phyloP scores from a whole-genome alignment of 164 flowering plant species.

The Liquidambar formosana region DNA sequence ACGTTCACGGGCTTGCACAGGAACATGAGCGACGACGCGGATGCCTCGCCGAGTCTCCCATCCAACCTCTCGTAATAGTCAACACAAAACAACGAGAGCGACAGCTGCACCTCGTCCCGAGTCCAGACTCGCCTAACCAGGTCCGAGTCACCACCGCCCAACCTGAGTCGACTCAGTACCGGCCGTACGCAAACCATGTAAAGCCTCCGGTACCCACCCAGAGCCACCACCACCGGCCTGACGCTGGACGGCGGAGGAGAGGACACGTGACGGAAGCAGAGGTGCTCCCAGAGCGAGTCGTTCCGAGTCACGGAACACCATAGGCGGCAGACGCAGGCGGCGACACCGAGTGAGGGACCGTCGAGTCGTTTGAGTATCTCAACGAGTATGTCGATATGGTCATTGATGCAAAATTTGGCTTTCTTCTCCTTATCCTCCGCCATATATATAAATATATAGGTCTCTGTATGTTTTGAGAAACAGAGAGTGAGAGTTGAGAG shows the following conservation, averaged over 20 bases:
- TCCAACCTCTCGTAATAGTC: constrained; percentile 78
- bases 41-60: constrained; percentile 23
- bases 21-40: constrained; percentile 69
- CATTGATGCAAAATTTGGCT: constrained; percentile 61
- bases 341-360: constrained; percentile 68
- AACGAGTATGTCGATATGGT: constrained; percentile 66
- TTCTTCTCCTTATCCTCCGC: constrained; percentile 15
- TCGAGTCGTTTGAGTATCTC: constrained; percentile 79
- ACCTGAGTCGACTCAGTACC: constrained; percentile 38
- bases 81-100: constrained; percentile 76
- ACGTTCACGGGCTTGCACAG: constrained; percentile 67
- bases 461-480: not conserved
- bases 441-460: not conserved
- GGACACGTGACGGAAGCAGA: constrained; percentile 71
- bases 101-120: constrained; percentile 67
- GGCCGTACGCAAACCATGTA: constrained; percentile 70
- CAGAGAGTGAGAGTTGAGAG: constrained; percentile 20
- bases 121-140: constrained; percentile 39
- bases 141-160: constrained; percentile 18
- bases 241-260: constrained; percentile 46
- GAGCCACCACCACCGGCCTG: constrained; percentile 64
- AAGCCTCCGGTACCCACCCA: constrained; percentile 77
- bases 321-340: constrained; percentile 82
- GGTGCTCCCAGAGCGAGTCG: constrained; percentile 84
- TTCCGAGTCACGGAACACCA: constrained; percentile 68